Evolutionary conservation across 345 rosid genomes (phyloP), one percentile per base, ranked within the genome.

Genomic region (Pseudoturritis turrita): DNA sequence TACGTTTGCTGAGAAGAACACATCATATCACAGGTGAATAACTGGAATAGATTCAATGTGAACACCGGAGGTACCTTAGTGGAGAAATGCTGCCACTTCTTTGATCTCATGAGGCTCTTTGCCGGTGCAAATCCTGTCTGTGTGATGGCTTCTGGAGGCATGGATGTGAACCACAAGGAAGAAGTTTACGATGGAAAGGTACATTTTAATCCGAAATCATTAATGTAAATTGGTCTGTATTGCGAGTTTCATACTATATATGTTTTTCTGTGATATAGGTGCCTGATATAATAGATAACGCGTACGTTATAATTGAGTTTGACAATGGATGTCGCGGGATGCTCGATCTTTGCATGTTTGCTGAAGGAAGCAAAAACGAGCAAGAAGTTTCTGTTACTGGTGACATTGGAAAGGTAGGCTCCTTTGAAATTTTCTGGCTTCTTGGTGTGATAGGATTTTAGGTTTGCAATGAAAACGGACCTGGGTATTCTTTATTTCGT

Each of bases 41-140:
- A 94, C 70, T 94, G 98, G 98, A 94, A 94, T 77, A 85, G 97
- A 71, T 94, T 90, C 87, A 94, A 90, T 76, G 83, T 41, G 41
- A 94, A 90, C 83, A 82, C 92, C 0, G 96, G 98, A 37, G 98
- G 98, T 11, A 90, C 98, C 26, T 80, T 94, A 65, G 98, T 94
- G 7, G 98, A 94, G 88, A 94, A 94, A 70, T 94, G 98, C 78
- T 94, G 98, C 78, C 98, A 94, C 76, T 94, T 94, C 83, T 94
- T 94, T 74, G 98, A 94, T 80, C 80, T 91, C 62, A 94, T 94
- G 96, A 88, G 88, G 76, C 85, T 94, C 70, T 89, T 91, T 77
- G 92, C 96, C 2, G 85, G 84, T 73, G 85, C 95, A 17, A 82
- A 89, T 80, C 98, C 98, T 71, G 81, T 91, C 43, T 85, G 83